A percentile compares a stretch with the other conserved stretches of the same genome.
Evolutionary conservation across 2,329 filamentous ascomycete genomes (phyloP).

Genomic region (Aspergillus melleus): DNA sequence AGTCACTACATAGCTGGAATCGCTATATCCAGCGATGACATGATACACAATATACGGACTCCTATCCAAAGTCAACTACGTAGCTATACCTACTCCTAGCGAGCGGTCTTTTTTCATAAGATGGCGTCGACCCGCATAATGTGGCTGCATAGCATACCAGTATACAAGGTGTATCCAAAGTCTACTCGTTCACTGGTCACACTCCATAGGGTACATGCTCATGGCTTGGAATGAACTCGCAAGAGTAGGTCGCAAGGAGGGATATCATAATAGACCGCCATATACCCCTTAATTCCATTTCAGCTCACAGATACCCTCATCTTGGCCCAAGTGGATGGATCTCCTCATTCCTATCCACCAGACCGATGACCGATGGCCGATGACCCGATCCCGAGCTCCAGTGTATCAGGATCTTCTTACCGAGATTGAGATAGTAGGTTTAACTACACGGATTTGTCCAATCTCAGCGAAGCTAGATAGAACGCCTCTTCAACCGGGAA

Average conservation of each 20-base stretch:
- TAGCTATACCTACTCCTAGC: too few species aligned
- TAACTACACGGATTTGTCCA: too few species aligned
- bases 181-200: background rate
- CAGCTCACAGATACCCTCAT: background rate
- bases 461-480: too few species aligned
- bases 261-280: background rate
- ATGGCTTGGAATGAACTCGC: background rate
- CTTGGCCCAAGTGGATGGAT: background rate
- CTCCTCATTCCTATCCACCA: background rate
- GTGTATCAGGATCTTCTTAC: background rate
- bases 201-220: too few species aligned
- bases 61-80: too few species aligned
- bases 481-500: too few species aligned
- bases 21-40: too few species aligned
- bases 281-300: background rate
- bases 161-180: background rate
- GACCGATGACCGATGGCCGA: background rate
- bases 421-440: too few species aligned
- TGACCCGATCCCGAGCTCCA: background rate
- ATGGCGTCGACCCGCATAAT: background rate
- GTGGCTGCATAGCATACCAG: background rate
- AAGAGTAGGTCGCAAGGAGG: background rate
- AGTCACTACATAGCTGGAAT: too few species aligned
- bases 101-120: background rate
- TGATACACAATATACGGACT: too few species aligned